Base-by-base conservation (phyloP, 2,329 filamentous ascomycete genomes). In the Leptographium radiaticola region DNA sequence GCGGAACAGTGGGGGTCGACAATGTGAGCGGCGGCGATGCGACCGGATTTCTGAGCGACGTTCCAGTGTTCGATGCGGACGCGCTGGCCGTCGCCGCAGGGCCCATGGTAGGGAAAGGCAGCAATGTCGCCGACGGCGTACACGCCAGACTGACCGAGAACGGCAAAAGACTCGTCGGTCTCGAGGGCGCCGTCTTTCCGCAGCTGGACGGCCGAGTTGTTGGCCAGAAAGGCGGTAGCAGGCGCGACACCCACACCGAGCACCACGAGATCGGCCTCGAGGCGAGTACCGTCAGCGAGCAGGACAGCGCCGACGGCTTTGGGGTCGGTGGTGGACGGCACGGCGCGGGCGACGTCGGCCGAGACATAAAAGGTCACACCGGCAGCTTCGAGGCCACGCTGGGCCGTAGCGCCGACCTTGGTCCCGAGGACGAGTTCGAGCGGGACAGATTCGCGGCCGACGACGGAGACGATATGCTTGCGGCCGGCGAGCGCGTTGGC, bases 41-140 rank as follows among this genome's bases (percentile, higher is more conserved):
- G 86, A 3, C 93, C 93, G 2, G 87, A 76, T 64, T 97, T 96
- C 65, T 97, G 93, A 6, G 93, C 93, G 3, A 98, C 93, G 69
- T 96, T 91, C 93, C 93, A 98, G 67, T 98, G 93, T 74, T 98
- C 93, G 64, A 97, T 96, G 58, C 93, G 84, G 1, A 86, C 80
- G 18, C 77, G 76, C 46, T 75, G 76, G 58, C 87, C 88, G 16
- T 85, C 77, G 31, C 88, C 85, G 30, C 87, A 89, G 0, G 93
- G 93, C 1, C 93, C 93, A 66, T 88, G 79, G 72, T 98, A 98
- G 0, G 93, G 93, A 68, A 89, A 96, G 0, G 87, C 90, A 13
- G 93, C 90, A 58, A 98, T 97, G 66, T 98, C 93, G 52, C 91
- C 91, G 57, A 98, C 81, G 15, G 93, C 93, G 65, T 87, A 98